Evolutionary conservation across 495 filamentous ascomycete genomes (phyloP).

Genomic region (Cairneyella variabilis): DNA sequence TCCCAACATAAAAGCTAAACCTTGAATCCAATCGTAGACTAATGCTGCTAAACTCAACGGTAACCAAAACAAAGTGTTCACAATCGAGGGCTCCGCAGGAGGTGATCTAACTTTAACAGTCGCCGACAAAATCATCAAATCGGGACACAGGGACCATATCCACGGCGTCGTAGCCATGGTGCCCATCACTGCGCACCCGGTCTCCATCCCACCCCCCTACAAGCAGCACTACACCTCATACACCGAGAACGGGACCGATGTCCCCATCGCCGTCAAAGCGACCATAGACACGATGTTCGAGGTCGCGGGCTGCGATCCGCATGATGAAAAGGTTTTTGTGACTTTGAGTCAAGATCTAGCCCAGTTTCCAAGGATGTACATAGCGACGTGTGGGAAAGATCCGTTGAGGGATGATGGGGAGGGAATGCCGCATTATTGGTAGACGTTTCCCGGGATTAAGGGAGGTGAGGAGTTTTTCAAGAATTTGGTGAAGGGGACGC

Average conservation of each 20-base stretch:
- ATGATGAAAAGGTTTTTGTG: slow-evolving; percentile 20
- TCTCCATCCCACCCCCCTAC: slow-evolving; percentile 25
- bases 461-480: slow-evolving; percentile 12
- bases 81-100: too few relatives aligned
- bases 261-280: too few relatives aligned
- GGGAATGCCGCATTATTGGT: slow-evolving; percentile 16
- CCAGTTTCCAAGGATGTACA: slow-evolving; percentile 27
- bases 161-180: slow-evolving; percentile 25
- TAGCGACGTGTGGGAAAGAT: slow-evolving; percentile 28
- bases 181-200: slow-evolving; percentile 23
- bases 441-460: slow-evolving; percentile 7
- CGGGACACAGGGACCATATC: slow-evolving; percentile 1
- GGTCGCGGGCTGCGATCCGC: background rate
- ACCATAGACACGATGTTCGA: too few relatives aligned
- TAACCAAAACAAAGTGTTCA: too few relatives aligned
- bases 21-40: too few relatives aligned
- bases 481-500: slow-evolving; percentile 10
- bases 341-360: slow-evolving; percentile 14
- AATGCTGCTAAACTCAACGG: too few relatives aligned
- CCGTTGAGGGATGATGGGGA: slow-evolving; percentile 28
- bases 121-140: slow-evolving; percentile 22
- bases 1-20: too few relatives aligned
- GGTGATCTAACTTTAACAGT: slow-evolving; percentile 25
- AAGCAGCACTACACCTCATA: slow-evolving; percentile 23
- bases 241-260: too few relatives aligned